Percentiles rank a stretch among this genome's conserved stretches.
Evolutionary conservation across 2,329 filamentous ascomycete species (phyloP).

Genomic region (Ilyonectria mors-panacis): DNA sequence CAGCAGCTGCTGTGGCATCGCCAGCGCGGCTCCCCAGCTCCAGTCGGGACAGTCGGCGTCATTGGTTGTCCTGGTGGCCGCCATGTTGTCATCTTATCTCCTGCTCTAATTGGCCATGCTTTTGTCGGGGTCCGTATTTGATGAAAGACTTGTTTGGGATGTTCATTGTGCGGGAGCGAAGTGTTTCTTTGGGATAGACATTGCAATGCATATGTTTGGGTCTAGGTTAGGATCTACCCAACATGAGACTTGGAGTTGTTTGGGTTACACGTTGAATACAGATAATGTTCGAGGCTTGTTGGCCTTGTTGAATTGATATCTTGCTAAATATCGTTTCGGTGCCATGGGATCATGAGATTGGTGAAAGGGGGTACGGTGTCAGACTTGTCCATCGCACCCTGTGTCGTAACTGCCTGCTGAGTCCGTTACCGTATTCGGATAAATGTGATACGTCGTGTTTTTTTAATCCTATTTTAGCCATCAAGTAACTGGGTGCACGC

Average conservation of each 20-base stretch:
- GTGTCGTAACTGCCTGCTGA: not conserved
- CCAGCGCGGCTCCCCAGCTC: constrained; percentile 49
- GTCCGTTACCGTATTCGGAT: not conserved
- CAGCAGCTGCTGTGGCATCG: constrained; percentile 67
- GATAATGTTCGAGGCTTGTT: constrained; percentile 10
- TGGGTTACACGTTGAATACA: constrained; percentile 4
- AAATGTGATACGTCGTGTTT: not conserved
- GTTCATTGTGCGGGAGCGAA: constrained; percentile 33
- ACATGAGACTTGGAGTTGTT: constrained; percentile 21
- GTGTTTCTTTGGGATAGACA: constrained; percentile 37
- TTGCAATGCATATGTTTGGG: constrained; percentile 19
- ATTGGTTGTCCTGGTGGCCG: constrained; percentile 39
- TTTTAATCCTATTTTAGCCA: too few species aligned
- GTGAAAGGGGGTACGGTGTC: not conserved
- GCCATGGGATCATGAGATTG: not conserved
- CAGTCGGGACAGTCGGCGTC: constrained; percentile 33
- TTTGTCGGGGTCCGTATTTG: constrained; percentile 21
- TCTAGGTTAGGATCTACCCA: constrained; percentile 6
- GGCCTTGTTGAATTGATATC: not conserved
- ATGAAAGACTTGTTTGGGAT: constrained; percentile 13
- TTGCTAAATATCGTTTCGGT: not conserved
- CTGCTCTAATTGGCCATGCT: constrained; percentile 42
- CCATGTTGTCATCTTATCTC: constrained; percentile 40
- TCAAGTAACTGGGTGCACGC: too few species aligned
- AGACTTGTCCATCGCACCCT: not conserved